Evolutionary conservation across 176 grass and related monocot genomes (phyloP).

Genomic region (Cenchrus fungigraminus): DNA sequence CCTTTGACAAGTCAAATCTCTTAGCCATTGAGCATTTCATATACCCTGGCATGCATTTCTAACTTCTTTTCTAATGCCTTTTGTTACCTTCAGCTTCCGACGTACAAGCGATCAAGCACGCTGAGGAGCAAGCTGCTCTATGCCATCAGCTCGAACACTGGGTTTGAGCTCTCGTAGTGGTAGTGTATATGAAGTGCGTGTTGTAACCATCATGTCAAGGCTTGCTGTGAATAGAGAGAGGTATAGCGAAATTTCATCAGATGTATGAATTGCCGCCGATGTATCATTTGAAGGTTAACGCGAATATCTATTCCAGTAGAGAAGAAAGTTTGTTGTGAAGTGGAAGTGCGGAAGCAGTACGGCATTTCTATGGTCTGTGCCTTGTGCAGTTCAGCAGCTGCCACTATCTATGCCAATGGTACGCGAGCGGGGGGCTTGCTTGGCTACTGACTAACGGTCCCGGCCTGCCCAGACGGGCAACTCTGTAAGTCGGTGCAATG

Average conservation of each 20-base stretch:
- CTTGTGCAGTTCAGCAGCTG: neutral
- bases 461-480: neutral
- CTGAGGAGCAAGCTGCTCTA: constrained; percentile 91
- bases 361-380: neutral
- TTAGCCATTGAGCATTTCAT: neutral
- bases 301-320: neutral
- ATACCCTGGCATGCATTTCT: neutral
- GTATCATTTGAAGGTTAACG: neutral
- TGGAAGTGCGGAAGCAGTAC: too few relatives aligned
- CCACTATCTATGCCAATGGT: neutral
- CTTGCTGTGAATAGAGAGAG: constrained; percentile 59
- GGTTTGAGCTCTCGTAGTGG: constrained; percentile 83
- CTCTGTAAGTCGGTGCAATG: neutral
- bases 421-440: too few relatives aligned
- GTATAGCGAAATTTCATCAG: constrained; percentile 38
- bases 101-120: constrained; percentile 83
- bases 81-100: constrained; percentile 64
- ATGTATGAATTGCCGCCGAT: neutral
- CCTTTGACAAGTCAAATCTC: neutral
- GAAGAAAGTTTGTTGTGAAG: neutral
- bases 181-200: constrained; percentile 4
- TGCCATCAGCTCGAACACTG: constrained; percentile 84
- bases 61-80: neutral
- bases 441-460: neutral
- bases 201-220: constrained; percentile 25